Evolutionary conservation across 345 rosid species (phyloP), one percentile per base, ranked within the genome.

Genomic region (Eucalyptus sp.): DNA sequence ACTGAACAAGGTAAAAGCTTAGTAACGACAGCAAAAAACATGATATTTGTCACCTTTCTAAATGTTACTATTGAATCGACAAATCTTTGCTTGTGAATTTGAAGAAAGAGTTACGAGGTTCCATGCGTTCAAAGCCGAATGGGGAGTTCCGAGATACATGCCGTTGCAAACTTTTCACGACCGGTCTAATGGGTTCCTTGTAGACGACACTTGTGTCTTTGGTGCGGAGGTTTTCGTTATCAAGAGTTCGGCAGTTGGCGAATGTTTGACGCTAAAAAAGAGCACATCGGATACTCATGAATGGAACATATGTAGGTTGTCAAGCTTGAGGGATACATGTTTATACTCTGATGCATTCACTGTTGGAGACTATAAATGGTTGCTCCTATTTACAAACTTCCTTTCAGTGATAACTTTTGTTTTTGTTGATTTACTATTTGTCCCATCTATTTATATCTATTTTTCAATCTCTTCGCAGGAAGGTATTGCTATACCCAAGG

Each of bases 131-230:
- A 58, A 25, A 58, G 13, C n/a, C 13, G 64, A 58, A 25, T 58
- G 64, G 64, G 64, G 64, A 58, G 0, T 58, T 25, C n/a, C 64
- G 64, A 58, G 29, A 58, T 58, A 24, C 27, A 22, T 54, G 60
- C 60, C 27, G 0, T 54, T 54, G 27, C 0, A 54, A 54, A 54
- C 25, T 54, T 54, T 54, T 54, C 1, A 0, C 10, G 7, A 54
- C 60, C 2, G 0, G 0, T 89, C 88, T 0, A 54, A 60, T 4
- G 87, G 89, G 24, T 89, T 58, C 86, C 88, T 89, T 24, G 62
- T 87, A 10, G 60, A 89, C 27, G 90, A 87, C 48, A 54, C 33
- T 7, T 89, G 90, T 80, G 37, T 20, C 16, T 87, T 89, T 49
- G 90, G 90, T 5, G 89, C 3, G 12, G 90, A 87, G 60, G 44